Evolutionary conservation across 208 protist genomes (phyloP).

Genomic region (Borovskyia barvae): DNA sequence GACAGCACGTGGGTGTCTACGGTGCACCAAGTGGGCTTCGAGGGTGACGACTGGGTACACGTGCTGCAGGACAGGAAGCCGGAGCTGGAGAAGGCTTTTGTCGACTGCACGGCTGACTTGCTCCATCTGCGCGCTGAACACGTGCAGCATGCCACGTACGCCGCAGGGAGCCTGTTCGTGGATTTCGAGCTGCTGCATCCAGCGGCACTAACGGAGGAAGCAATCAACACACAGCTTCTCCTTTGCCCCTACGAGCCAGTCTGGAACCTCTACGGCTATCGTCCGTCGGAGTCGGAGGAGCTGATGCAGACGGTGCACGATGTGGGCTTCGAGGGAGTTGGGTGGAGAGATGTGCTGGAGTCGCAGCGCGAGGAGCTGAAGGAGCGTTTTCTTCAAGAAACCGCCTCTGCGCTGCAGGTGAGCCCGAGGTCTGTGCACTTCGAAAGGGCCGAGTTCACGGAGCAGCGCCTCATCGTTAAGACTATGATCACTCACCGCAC

Average conservation of each 20-base stretch:
- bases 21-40: constrained; percentile 61
- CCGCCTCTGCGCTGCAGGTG: constrained; percentile 31
- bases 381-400: constrained; percentile 33
- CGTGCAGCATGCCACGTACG: constrained; percentile 24
- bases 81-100: constrained; percentile 35
- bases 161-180: constrained; percentile 34
- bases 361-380: constrained; percentile 34
- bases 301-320: constrained; percentile 24
- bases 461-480: constrained; percentile 19
- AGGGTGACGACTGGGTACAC: constrained; percentile 69
- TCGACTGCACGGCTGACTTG: constrained; percentile 23
- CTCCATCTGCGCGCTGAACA: constrained; percentile 34
- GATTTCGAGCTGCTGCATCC: constrained; percentile 53
- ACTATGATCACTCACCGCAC: constrained; percentile 19
- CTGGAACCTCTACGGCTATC: constrained; percentile 56
- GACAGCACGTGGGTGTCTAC: constrained; percentile 34
- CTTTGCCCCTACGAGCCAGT: constrained; percentile 37
- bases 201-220: constrained; percentile 20
- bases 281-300: constrained; percentile 30
- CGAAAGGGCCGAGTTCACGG: constrained; percentile 9
- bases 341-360: constrained; percentile 43
- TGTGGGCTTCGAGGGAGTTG: constrained; percentile 46
- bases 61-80: constrained; percentile 36
- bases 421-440: constrained; percentile 27
- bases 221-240: constrained; percentile 35